Percentiles rank a stretch among this genome's conserved stretches.
Evolutionary conservation across 129 eudicot species (phyloP).

Genomic region (Lactuca saligna): DNA sequence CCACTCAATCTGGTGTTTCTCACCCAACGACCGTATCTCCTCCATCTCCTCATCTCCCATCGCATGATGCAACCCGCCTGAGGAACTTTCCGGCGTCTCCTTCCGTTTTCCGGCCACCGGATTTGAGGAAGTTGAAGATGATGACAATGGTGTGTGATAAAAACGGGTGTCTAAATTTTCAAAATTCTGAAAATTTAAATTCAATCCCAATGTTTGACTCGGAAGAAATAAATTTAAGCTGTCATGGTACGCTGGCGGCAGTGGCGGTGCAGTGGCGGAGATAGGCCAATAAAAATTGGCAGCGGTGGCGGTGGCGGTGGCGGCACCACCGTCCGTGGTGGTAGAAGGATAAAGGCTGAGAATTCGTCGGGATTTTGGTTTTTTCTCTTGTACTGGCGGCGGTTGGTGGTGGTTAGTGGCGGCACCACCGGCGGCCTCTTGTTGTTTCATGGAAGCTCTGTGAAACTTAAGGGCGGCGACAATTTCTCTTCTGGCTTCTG

Average conservation of each 20-base stretch:
- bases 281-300: constrained; percentile 33
- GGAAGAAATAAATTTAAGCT: constrained; percentile 62
- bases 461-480: constrained; percentile 87
- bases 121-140: constrained; percentile 43
- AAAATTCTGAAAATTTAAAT: constrained; percentile 73
- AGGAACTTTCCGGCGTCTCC: not conserved
- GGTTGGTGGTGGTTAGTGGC: constrained; percentile 29
- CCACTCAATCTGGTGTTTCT: constrained; percentile 84
- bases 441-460: constrained; percentile 80
- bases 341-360: constrained; percentile 54
- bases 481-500: constrained; percentile 77
- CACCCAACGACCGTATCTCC: constrained; percentile 74
- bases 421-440: constrained; percentile 22
- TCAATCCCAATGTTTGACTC: constrained; percentile 80
- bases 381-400: constrained; percentile 39
- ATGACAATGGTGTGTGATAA: constrained; percentile 45
- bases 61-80: constrained; percentile 39
- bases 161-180: constrained; percentile 47
- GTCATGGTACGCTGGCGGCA: constrained; percentile 44
- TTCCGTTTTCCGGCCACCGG: constrained; percentile 19
- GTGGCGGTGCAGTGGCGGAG: constrained; percentile 37
- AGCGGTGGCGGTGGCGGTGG: constrained; percentile 12
- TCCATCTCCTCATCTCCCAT: constrained; percentile 81
- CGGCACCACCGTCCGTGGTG: constrained; percentile 3
- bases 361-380: constrained; percentile 25